Evolutionary conservation across 1,139 yeast species (phyloP), one percentile per base, ranked within the genome.

Genomic region (Saccharomycopsis phalli): DNA sequence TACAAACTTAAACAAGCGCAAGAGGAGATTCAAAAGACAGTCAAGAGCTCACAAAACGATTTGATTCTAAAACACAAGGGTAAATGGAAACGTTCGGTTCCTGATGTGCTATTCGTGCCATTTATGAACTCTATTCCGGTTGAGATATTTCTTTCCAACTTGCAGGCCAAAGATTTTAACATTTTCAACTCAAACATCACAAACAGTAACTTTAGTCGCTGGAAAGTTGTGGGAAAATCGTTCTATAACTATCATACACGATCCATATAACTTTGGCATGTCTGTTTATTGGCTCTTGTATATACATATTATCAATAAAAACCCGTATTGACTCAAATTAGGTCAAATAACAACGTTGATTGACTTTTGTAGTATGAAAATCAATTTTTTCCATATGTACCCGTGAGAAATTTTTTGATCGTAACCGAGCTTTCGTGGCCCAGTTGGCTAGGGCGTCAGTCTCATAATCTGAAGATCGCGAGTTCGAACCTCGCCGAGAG

Each of bases 201-300:
- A 40, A 68, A 65, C 43, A 39, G 34, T 19, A 39, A 27, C 21
- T 28, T 30, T 31, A 66, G 70, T 46, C 87, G 81, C 50, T 83
- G 93, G 93, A 66, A 75, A 45, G 61, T 82, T 42, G 82, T 91
- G 1, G 81, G 80, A 75, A 63, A 70, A 4, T 68, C 82, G 2
- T 82, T 71, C 60, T 62, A 64, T 48, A 65, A 69, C 38, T 79
- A 76, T 53, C 65, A 66, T 42, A 57, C 51, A 37, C 61, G 80
- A 45, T 49, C 31, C 4, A 58, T 74, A n/a, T n/a, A n/a, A n/a
- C n/a, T n/a, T n/a, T n/a, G n/a, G n/a, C n/a, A n/a, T n/a, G n/a
- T n/a, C n/a, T n/a, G n/a, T n/a, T n/a, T n/a, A n/a, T n/a, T n/a
- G n/a, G n/a, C n/a, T n/a, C n/a, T n/a, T n/a, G n/a, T n/a, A n/a